Evolutionary conservation across 1,284 basidiomycete genomes (phyloP).

Genomic region (Boletus mariae): DNA sequence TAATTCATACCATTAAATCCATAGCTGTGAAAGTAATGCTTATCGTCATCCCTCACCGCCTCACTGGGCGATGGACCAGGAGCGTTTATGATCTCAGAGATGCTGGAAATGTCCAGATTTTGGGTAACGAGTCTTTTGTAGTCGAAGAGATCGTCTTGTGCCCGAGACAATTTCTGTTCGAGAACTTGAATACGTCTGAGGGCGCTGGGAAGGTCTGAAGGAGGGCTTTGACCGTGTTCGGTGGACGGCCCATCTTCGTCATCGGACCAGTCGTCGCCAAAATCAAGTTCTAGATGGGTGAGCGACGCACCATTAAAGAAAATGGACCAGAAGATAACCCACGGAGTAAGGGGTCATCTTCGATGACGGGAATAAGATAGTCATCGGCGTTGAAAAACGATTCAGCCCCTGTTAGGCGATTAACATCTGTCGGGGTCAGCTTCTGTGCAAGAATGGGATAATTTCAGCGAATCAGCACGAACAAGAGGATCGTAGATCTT

Average conservation of each 20-base stretch:
- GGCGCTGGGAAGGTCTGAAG: slow-evolving; percentile 36
- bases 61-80: slow-evolving; percentile 32
- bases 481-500: slow-evolving; percentile 19
- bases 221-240: slow-evolving; percentile 21
- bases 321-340: slow-evolving; percentile 27
- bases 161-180: slow-evolving; percentile 49
- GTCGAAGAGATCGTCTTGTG: slow-evolving; percentile 54
- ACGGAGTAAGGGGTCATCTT: slow-evolving; percentile 90
- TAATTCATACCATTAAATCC: slow-evolving; percentile 73
- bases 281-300: slow-evolving; percentile 47
- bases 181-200: slow-evolving; percentile 47
- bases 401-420: slow-evolving; percentile 53
- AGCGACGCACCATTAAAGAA: neutral
- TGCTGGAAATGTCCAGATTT: slow-evolving; percentile 44
- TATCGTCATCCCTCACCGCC: slow-evolving; percentile 71
- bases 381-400: slow-evolving; percentile 68
- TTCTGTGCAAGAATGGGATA: slow-evolving; percentile 40
- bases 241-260: slow-evolving; percentile 40
- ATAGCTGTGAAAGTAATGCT: slow-evolving; percentile 94
- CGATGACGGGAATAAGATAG: slow-evolving; percentile 74
- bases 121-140: slow-evolving; percentile 56
- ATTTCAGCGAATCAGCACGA: neutral
- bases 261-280: slow-evolving; percentile 77
- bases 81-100: slow-evolving; percentile 43
- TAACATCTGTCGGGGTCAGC: slow-evolving; percentile 43